Evolutionary conservation across 257 asterid genomes (phyloP).

Genomic region (Solanum raphanifolium): DNA sequence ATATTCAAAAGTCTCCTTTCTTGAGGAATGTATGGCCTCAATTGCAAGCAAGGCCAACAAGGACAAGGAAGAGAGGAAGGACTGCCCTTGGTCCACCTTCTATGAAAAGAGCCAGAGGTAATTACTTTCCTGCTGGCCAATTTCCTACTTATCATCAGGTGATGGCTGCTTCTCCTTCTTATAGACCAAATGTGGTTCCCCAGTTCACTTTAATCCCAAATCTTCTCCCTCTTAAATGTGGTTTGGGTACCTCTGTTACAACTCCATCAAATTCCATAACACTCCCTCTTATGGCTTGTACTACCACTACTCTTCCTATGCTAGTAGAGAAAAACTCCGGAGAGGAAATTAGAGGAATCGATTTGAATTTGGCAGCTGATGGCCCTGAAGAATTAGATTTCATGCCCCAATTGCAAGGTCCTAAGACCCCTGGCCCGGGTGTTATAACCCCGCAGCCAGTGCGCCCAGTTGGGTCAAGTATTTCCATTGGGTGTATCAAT

Average conservation of each 20-base stretch:
- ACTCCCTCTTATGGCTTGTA: slow-evolving; percentile 30
- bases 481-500: slow-evolving; percentile 22
- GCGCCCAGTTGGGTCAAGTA: slow-evolving; percentile 60
- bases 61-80: slow-evolving; percentile 76
- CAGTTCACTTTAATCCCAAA: slow-evolving; percentile 22
- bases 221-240: slow-evolving; percentile 38
- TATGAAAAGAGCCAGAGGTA: slow-evolving; percentile 26
- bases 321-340: background rate
- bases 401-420: slow-evolving; percentile 24
- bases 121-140: slow-evolving; percentile 28
- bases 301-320: background rate
- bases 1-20: slow-evolving; percentile 55
- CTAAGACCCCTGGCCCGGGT: slow-evolving; percentile 2
- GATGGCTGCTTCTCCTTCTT: slow-evolving; percentile 9
- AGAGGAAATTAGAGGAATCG: slow-evolving; percentile 19
- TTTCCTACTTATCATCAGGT: slow-evolving; percentile 22
- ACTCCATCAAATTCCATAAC: slow-evolving; percentile 33
- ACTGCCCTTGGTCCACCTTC: slow-evolving; percentile 49
- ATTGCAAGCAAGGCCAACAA: slow-evolving; percentile 77
- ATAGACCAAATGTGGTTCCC: slow-evolving; percentile 11
- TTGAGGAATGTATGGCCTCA: slow-evolving; percentile 67
- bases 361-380: slow-evolving; percentile 40
- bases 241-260: slow-evolving; percentile 34
- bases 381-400: slow-evolving; percentile 40
- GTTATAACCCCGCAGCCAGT: slow-evolving; percentile 62